Percentiles rank a stretch among this genome's conserved stretches.
These are phyloP conservation scores for Penicillium malachiteum DNA, from an alignment of 495 filamentous ascomycete species.

Conservation along the genomic window DNA sequence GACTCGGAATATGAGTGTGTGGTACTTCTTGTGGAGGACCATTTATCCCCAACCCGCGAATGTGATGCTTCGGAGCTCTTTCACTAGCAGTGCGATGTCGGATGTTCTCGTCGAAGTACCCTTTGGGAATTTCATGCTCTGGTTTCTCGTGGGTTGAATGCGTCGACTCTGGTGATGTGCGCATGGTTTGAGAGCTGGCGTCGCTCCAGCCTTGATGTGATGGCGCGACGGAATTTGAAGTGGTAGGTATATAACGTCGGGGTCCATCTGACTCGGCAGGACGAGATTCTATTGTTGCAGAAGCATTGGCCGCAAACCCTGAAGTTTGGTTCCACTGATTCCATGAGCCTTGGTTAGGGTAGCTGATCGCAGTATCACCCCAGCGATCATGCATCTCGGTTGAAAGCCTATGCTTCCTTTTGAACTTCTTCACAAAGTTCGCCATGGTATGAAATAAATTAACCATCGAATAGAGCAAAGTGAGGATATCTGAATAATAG, in stretches of 20 bases:
- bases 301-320: conserved; percentile 14
- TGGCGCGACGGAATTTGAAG: conserved; percentile 1
- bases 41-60: conserved; percentile 13
- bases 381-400: conserved; percentile 44
- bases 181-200: conserved; percentile 3
- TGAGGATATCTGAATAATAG: background rate
- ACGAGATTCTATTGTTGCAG: background rate
- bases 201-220: conserved; percentile 5
- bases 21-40: background rate
- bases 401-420: conserved; percentile 40
- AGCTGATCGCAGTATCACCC: conserved; percentile 44
- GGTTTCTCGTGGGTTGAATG: background rate
- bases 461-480: conserved; percentile 24
- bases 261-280: background rate
- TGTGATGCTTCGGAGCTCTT: conserved; percentile 5
- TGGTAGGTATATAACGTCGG: background rate
- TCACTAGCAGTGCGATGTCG: conserved; percentile 21
- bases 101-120: conserved; percentile 39
- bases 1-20: background rate
- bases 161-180: conserved; percentile 1
- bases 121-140: conserved; percentile 29
- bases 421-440: conserved; percentile 36
- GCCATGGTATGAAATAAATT: conserved; percentile 33
- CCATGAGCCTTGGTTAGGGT: conserved; percentile 46
- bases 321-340: conserved; percentile 35